Percentiles rank a stretch among this genome's conserved stretches.
Conservation (phyloP, 495 filamentous ascomycete species). For the Beverwykella pulmonaria region DNA sequence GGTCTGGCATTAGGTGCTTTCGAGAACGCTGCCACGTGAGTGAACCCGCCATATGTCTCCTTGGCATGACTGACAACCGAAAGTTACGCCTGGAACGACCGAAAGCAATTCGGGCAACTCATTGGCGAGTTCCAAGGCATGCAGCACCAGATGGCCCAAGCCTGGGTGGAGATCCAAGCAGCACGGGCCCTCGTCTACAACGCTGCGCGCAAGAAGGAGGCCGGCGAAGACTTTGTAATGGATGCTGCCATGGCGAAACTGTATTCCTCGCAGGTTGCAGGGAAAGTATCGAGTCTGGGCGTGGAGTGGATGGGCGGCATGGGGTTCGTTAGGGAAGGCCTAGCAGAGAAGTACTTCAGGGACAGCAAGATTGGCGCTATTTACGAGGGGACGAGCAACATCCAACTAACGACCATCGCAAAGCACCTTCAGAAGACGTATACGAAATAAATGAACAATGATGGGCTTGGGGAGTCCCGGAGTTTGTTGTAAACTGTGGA, state of each 20-base stretch:
- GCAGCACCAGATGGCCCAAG: slow-evolving; percentile 98
- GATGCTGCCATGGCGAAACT: slow-evolving; percentile 99
- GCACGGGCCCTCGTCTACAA: slow-evolving; percentile 94
- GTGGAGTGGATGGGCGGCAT: slow-evolving; percentile 99
- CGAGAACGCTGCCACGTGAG: slow-evolving; percentile 88
- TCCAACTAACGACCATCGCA: slow-evolving; percentile 89
- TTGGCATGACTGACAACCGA: slow-evolving; percentile 11
- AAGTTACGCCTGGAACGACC: slow-evolving; percentile 93
- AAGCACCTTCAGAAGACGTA: slow-evolving; percentile 92
- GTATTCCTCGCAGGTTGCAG: slow-evolving; percentile 89
- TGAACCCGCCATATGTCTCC: no score
- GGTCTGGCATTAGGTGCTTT: slow-evolving; percentile 92
- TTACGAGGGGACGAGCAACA: slow-evolving; percentile 91
- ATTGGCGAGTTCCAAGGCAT: slow-evolving; percentile 98
- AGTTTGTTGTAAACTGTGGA: not conserved
- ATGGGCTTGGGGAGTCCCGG: not conserved
- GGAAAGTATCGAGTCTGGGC: slow-evolving; percentile 79
- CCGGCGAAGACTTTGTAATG: slow-evolving; percentile 87
- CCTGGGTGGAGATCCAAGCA: slow-evolving; percentile 89
- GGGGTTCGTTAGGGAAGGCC: slow-evolving; percentile 92
- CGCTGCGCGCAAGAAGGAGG: slow-evolving; percentile 96
- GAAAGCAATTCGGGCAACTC: slow-evolving; percentile 91
- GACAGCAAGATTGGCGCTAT: slow-evolving; percentile 99
- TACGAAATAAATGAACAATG: slow-evolving; percentile 52
- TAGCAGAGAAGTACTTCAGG: slow-evolving; percentile 97